Percentiles rank a stretch among this genome's conserved stretches.
These are phyloP conservation scores for Mycena venus DNA, from an alignment of 768 basidiomycete genomes.

Conservation along the genomic window DNA sequence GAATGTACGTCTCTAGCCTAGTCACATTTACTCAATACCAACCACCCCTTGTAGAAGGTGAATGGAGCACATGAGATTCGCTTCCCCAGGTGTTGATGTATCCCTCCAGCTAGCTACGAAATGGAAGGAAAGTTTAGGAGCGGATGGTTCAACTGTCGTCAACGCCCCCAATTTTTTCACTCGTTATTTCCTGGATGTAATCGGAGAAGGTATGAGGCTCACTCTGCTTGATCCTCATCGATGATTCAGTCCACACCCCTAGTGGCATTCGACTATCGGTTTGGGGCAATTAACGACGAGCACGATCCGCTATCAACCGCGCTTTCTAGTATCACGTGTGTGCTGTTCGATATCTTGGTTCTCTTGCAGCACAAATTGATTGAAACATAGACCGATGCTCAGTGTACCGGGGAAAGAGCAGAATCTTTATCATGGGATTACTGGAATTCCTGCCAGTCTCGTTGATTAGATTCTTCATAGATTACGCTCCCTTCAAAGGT, in stretches of 20 bases:
- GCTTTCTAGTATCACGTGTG: constrained; percentile 19
- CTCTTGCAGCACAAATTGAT: not conserved
- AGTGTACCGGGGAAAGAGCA: not conserved
- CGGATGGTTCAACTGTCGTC: constrained; percentile 56
- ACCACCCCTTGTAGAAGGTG: not conserved
- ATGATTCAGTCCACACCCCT: too few relatives aligned
- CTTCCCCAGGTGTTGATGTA: too few relatives aligned
- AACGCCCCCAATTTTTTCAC: constrained; percentile 67
- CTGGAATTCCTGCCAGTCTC: constrained; percentile 1
- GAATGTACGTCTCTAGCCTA: constrained; percentile 49
- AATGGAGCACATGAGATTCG: constrained; percentile 44
- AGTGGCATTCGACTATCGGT: too few relatives aligned
- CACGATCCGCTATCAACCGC: not conserved
- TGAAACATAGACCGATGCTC: not conserved
- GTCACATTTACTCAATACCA: constrained; percentile 31
- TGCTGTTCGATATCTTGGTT: not conserved
- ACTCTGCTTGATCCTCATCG: too few relatives aligned
- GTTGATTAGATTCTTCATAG: not conserved
- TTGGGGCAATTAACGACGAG: constrained; percentile 10
- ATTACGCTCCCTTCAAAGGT: not conserved
- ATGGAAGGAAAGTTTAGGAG: constrained; percentile 62
- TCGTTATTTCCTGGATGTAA: constrained; percentile 63
- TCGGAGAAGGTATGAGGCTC: constrained; percentile 59
- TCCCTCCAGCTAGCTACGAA: too few relatives aligned
- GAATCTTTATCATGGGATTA: constrained; percentile 12